A percentile compares a stretch with the other conserved stretches of the same genome.
Evolutionary conservation across 306 rosid species (phyloP).

Genomic region (Chamaecrista fasciculata): DNA sequence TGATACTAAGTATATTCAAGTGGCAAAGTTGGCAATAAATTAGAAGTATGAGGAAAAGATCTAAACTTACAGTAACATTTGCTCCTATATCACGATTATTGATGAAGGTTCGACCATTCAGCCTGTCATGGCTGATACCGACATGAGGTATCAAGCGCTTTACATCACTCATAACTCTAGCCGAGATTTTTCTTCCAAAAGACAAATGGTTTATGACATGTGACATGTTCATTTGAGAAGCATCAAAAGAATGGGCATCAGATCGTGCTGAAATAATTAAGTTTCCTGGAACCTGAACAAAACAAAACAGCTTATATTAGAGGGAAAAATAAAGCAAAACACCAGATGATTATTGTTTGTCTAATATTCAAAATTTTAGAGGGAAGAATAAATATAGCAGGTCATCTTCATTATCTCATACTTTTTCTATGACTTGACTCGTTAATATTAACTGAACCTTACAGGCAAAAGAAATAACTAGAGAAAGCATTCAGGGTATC

Average conservation of each 20-base stretch:
- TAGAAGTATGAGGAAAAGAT: constrained; percentile 11
- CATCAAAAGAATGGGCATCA: constrained; percentile 89
- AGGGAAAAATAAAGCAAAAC: too few species aligned
- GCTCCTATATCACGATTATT: constrained; percentile 63
- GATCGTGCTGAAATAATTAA: constrained; percentile 81
- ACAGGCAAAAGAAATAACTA: constrained; percentile 1
- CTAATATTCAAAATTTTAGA: constrained; percentile 14
- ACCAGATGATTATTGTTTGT: not conserved
- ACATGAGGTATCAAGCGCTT: constrained; percentile 75
- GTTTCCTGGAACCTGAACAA: constrained; percentile 89
- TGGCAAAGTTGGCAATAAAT: constrained; percentile 14
- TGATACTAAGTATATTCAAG: constrained; percentile 19
- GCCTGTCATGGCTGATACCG: constrained; percentile 82
- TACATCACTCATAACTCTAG: constrained; percentile 66
- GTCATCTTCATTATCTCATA: constrained; percentile 10
- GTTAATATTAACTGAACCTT: not conserved
- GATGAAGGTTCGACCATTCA: constrained; percentile 75
- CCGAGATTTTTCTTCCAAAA: constrained; percentile 66
- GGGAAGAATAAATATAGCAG: not conserved
- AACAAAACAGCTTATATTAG: constrained; percentile 21
- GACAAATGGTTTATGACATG: constrained; percentile 75
- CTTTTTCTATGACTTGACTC: too few species aligned
- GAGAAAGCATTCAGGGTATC: constrained; percentile 4
- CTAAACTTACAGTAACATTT: constrained; percentile 88
- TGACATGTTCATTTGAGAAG: constrained; percentile 95